A percentile compares a stretch with the other conserved stretches of the same genome.
Evolutionary conservation across 345 rosid species (phyloP).

Genomic region (Corchorus olitorius): DNA sequence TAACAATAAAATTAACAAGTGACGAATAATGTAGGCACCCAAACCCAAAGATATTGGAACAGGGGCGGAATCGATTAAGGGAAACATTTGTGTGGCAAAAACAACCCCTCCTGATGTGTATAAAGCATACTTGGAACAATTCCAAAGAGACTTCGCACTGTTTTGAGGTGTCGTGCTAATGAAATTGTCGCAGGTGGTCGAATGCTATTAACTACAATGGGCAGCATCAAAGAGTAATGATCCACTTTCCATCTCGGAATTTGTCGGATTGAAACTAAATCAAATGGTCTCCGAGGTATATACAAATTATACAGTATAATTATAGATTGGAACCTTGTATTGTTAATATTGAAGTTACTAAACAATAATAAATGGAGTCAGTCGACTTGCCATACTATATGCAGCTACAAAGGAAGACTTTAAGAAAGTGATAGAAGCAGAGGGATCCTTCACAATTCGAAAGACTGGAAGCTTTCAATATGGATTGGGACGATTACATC

Average conservation of each 20-base stretch:
- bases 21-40: not conserved
- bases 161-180: slow-evolving; percentile 25
- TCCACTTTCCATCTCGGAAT: slow-evolving; percentile 18
- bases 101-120: slow-evolving; percentile 28
- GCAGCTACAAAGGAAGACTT: slow-evolving; percentile 15
- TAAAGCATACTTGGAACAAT: slow-evolving; percentile 30
- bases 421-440: slow-evolving; percentile 8
- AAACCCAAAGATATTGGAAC: not conserved
- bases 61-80: slow-evolving; percentile 29
- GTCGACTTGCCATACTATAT: slow-evolving; percentile 22
- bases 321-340: too few relatives aligned
- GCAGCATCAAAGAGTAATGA: slow-evolving; percentile 21
- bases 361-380: not conserved
- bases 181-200: slow-evolving; percentile 29
- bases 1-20: too few relatives aligned
- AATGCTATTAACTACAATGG: slow-evolving; percentile 26
- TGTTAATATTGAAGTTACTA: not conserved
- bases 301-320: too few relatives aligned
- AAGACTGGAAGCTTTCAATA: not conserved
- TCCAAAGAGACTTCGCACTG: slow-evolving; percentile 23
- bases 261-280: slow-evolving; percentile 13
- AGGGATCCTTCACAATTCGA: slow-evolving; percentile 13
- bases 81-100: slow-evolving; percentile 27
- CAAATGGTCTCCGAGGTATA: slow-evolving; percentile 40
- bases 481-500: slow-evolving; percentile 20